A percentile compares a stretch with the other conserved stretches of the same genome.
phyloP scores from a whole-genome alignment of 1,139 yeast genomes.

The Arxiozyma bovina region DNA sequence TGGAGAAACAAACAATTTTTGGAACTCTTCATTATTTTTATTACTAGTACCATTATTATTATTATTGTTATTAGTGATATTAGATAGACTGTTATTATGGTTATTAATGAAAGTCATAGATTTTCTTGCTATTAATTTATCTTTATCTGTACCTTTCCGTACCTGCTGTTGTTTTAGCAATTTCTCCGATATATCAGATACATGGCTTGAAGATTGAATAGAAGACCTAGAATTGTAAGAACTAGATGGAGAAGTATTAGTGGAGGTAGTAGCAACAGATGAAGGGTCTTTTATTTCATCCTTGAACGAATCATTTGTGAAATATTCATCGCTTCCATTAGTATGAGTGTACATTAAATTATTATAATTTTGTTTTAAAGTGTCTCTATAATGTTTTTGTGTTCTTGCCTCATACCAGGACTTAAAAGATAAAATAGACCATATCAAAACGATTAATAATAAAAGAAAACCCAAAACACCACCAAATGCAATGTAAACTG shows the following conservation, averaged over 20 bases:
- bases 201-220: not conserved
- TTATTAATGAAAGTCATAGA: not conserved
- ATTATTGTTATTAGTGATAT: not conserved
- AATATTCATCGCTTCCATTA: not conserved
- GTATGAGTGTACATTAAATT: not conserved
- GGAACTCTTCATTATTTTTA: constrained; percentile 1
- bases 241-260: not conserved
- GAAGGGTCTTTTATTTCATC: not conserved
- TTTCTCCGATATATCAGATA: constrained; percentile 2
- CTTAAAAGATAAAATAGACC: constrained; percentile 13
- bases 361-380: constrained; percentile 15
- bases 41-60: not conserved
- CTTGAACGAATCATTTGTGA: not conserved
- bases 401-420: constrained; percentile 23
- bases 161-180: not conserved
- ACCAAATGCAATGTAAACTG: constrained; percentile 71
- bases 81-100: not conserved
- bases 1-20: constrained; percentile 33
- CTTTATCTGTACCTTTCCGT: not conserved
- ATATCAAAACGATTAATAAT: constrained; percentile 9
- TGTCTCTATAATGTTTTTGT: constrained; percentile 15
- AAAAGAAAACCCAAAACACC: constrained; percentile 40
- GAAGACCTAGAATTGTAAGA: not conserved
- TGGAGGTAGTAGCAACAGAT: not conserved
- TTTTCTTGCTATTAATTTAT: not conserved